These are phyloP conservation scores for Telopea speciosissima DNA, from an alignment of 177 flowering plant species.

Conservation along the genomic window DNA sequence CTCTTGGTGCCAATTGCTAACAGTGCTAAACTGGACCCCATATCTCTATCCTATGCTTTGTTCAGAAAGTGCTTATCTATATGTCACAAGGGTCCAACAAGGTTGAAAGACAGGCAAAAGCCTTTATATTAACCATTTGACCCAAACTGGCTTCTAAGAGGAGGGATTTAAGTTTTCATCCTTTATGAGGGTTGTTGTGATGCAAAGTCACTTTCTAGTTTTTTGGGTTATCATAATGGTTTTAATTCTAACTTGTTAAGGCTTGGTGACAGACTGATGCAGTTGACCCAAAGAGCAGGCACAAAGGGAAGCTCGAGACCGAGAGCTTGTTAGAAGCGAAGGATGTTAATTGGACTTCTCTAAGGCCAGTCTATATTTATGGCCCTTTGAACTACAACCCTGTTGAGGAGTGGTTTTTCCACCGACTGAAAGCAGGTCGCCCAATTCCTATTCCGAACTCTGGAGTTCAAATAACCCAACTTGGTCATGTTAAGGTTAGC, in stretches of 20 bases:
- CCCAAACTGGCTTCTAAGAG: neutral
- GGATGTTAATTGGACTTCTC: slow-evolving; percentile 86
- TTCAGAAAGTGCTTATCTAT: neutral
- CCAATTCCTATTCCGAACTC: slow-evolving; percentile 92
- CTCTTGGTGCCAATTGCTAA: too few relatives aligned
- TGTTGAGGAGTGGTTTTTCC: slow-evolving; percentile 98
- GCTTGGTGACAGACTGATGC: slow-evolving; percentile 55
- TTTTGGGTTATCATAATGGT: neutral
- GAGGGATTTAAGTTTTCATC: neutral
- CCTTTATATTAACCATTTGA: neutral
- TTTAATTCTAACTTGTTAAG: slow-evolving; percentile 6
- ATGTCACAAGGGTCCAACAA: neutral
- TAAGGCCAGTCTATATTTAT: slow-evolving; percentile 93
- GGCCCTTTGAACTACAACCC: slow-evolving; percentile 98
- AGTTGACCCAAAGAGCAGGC: slow-evolving; percentile 98
- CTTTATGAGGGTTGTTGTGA: neutral
- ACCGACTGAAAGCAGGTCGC: slow-evolving; percentile 93
- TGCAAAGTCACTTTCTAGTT: neutral
- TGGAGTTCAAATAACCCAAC: slow-evolving; percentile 82
- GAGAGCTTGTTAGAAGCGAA: slow-evolving; percentile 60
- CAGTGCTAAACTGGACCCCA: too few relatives aligned
- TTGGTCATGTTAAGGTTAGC: slow-evolving; percentile 93
- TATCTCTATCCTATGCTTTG: too few relatives aligned
- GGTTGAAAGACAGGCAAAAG: neutral
- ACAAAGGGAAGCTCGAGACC: slow-evolving; percentile 96